Conservation (phyloP, 1,284 basidiomycete species). For the Ceratobasidium sp. region DNA sequence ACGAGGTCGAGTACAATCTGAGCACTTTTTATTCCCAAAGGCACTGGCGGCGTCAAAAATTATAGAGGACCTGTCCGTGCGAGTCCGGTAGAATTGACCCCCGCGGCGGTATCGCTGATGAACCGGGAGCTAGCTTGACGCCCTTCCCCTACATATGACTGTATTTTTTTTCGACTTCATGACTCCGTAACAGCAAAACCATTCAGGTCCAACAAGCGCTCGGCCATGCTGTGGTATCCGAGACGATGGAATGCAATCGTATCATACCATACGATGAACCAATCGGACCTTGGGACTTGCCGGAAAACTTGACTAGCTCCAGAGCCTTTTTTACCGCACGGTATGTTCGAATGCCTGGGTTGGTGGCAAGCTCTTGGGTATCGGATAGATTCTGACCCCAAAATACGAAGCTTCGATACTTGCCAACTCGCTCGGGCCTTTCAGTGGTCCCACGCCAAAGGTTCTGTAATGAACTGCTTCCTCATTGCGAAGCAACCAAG, state of each 20-base stretch:
- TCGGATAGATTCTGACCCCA: neutral
- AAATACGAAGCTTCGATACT: no score
- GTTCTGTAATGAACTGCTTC: no score
- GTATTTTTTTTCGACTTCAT: neutral
- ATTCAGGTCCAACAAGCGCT: neutral
- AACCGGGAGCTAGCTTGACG: no score
- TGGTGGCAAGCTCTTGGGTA: neutral
- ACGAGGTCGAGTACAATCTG: no score
- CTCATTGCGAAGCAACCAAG: no score
- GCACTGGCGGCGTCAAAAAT: neutral
- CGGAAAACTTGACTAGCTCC: neutral
- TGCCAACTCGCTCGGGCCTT: no score
- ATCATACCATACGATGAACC: neutral
- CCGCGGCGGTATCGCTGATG: neutral
- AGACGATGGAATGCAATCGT: neutral
- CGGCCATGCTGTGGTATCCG: slow-evolving; percentile 6
- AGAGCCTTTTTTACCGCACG: neutral
- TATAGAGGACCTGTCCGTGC: neutral
- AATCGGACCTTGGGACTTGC: neutral
- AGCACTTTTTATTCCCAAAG: no score
- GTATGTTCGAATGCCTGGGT: neutral
- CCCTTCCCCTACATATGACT: neutral
- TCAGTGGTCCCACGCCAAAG: no score
- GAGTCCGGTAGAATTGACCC: neutral
- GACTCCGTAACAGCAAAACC: neutral